Evolutionary conservation across 495 filamentous ascomycete species (phyloP), one percentile per base, ranked within the genome.

Genomic region (Acidiella bohemica): DNA sequence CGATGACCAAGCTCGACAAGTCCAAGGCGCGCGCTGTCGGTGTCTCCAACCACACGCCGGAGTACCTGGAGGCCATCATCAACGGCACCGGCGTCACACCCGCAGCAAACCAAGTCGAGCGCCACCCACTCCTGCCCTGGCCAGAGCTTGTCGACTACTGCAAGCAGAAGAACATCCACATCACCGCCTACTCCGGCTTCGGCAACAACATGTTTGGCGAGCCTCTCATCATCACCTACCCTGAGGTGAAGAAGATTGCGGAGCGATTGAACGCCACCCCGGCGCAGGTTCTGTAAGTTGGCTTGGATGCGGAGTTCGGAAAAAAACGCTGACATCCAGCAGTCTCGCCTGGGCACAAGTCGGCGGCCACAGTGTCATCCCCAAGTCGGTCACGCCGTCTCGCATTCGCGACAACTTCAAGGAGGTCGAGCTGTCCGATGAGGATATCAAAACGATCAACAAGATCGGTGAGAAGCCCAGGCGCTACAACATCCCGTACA

Each of bases 81-180:
- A 28, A 24, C 14, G 14, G 18, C 0, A 19, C 32, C 2, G n/a
- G 42, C 10, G 54, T 53, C 17, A 52, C 54, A 28, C 74, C 71
- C 7, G 62, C 68, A 11, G 68, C 64, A n/a, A 64, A 80, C 50
- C 70, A 77, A 32, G 61, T 77, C 29, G 79, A 77, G 54, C 52
- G 60, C 26, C 78, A 66, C 61, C 76, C 72, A 46, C 80, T 68
- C 63, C 70, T 70, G 0, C 67, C 67, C 33, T 73, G 47, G 47
- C 67, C 66, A 31, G 48, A 62, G 14, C 37, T 28, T 6, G 31
- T 33, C 8, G 16, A 18, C 8, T 33, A 33, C 31, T 33, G 31
- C 31, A 18, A 11, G 7, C 41, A 43, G 32, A 60, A 72, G 36
- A 63, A 61, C 18, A 77, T 78, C 36, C 48, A 66, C 5, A 54